phyloP scores from a whole-genome alignment of 768 basidiomycete genomes.

The Collybiopsis confluens region DNA sequence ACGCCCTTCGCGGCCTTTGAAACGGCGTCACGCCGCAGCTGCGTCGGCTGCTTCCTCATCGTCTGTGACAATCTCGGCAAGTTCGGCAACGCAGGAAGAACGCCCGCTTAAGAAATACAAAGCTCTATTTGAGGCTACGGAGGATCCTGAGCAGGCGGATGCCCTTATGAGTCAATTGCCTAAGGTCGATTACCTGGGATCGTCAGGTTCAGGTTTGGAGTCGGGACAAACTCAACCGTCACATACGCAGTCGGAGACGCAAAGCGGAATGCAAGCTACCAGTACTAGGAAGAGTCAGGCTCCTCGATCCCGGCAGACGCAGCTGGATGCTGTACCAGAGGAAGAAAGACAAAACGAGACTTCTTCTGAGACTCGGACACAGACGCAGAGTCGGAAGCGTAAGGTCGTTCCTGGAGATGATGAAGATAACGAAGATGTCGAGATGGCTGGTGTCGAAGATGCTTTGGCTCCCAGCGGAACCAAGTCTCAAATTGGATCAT shows the following conservation, averaged over 20 bases:
- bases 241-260: conserved; percentile 11
- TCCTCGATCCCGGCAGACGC: conserved; percentile 2
- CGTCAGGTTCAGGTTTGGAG: too few relatives aligned
- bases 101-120: conserved; percentile 69
- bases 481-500: conserved; percentile 12
- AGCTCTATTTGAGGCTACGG: conserved; percentile 62
- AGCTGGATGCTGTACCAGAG: conserved; percentile 13
- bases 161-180: conserved; percentile 1
- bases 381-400: conserved; percentile 32
- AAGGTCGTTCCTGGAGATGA: conserved; percentile 22
- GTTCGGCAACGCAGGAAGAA: conserved; percentile 29
- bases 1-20: conserved; percentile 38
- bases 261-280: conserved; percentile 18
- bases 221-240: conserved; percentile 6
- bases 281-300: conserved; percentile 19
- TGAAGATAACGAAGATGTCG: conserved; percentile 38
- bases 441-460: conserved; percentile 27
- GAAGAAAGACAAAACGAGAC: too few relatives aligned
- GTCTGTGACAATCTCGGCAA: conserved; percentile 21
- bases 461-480: conserved; percentile 10
- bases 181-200: conserved; percentile 15
- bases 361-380: conserved; percentile 12
- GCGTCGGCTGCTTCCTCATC: conserved; percentile 18
- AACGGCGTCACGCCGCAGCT: conserved; percentile 46
- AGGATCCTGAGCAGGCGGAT: conserved; percentile 38